These are phyloP conservation scores for Globisporangium polare DNA, from an alignment of 352 stramenopile genomes.

Conservation along the genomic window DNA sequence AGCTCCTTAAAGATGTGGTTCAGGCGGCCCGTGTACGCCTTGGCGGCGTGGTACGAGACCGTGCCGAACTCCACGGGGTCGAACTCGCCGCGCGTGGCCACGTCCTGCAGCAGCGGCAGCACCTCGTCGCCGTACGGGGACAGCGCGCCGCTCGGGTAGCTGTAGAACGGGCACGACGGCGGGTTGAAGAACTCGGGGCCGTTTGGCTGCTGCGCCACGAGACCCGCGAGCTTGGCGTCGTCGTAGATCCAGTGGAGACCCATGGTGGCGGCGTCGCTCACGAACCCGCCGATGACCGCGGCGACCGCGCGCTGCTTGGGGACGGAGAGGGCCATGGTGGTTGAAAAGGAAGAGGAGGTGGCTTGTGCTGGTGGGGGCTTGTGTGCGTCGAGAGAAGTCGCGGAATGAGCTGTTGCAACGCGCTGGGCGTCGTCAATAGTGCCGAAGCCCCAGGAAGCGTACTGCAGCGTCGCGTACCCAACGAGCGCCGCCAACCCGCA, in stretches of 20 bases:
- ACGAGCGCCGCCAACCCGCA: background rate
- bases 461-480: slow-evolving; percentile 6
- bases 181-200: slow-evolving; percentile 51
- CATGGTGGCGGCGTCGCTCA: slow-evolving; percentile 65
- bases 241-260: slow-evolving; percentile 80
- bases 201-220: slow-evolving; percentile 10
- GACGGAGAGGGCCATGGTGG: slow-evolving; percentile 21
- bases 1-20: slow-evolving; percentile 71
- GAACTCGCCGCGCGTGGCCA: slow-evolving; percentile 41
- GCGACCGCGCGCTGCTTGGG: slow-evolving; percentile 13
- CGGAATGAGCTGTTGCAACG: slow-evolving; percentile 1
- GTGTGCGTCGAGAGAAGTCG: slow-evolving; percentile 1
- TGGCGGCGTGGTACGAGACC: slow-evolving; percentile 47
- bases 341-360: no score
- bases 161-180: slow-evolving; percentile 62
- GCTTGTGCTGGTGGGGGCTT: slow-evolving; percentile 2
- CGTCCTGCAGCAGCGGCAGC: slow-evolving; percentile 50
- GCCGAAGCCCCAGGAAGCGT: background rate
- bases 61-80: slow-evolving; percentile 37
- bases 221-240: slow-evolving; percentile 29
- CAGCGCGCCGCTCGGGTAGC: slow-evolving; percentile 43
- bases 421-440: background rate
- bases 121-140: slow-evolving; percentile 70
- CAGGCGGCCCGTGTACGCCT: slow-evolving; percentile 50
- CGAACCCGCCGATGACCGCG: slow-evolving; percentile 47